These are phyloP conservation scores for Boletus eberwhitei DNA, from an alignment of 768 basidiomycete genomes.

Conservation along the genomic window DNA sequence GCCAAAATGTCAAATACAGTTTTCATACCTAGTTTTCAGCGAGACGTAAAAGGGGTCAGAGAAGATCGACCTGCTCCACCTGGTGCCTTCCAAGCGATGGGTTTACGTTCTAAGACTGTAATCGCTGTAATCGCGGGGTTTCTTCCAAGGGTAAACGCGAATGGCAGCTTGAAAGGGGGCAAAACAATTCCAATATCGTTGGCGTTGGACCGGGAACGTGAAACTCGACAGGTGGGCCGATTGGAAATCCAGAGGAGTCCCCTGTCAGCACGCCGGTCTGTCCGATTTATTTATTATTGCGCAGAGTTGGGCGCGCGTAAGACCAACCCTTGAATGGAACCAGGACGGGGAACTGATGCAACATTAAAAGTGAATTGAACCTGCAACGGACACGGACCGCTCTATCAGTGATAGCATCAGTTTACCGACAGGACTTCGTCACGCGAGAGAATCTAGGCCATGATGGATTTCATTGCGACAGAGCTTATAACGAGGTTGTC, in stretches of 20 bases:
- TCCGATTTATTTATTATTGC: not conserved
- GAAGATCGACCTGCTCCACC: not conserved
- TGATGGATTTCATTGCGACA: slow-evolving; percentile 78
- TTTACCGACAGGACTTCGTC: not conserved
- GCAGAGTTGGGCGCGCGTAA: not conserved
- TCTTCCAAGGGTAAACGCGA: not conserved
- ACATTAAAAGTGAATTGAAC: not conserved
- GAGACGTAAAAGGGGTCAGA: not conserved
- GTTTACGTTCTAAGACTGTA: not conserved
- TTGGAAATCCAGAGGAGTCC: not conserved
- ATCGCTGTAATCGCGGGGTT: too few species aligned
- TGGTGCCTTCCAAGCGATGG: not conserved
- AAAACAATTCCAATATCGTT: not conserved
- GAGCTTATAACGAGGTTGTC: slow-evolving; percentile 72
- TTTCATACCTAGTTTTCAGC: not conserved
- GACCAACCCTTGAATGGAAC: not conserved
- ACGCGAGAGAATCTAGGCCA: slow-evolving; percentile 13
- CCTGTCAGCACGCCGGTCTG: not conserved
- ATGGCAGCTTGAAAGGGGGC: too few species aligned
- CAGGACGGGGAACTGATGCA: not conserved
- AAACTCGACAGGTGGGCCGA: not conserved
- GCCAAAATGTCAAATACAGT: not conserved
- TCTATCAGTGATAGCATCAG: too few species aligned
- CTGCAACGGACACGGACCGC: not conserved
- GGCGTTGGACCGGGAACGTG: not conserved